Evolutionary conservation across 495 filamentous ascomycete genomes (phyloP), one percentile per base, ranked within the genome.

Genomic region (Aeminium ludgeri): DNA sequence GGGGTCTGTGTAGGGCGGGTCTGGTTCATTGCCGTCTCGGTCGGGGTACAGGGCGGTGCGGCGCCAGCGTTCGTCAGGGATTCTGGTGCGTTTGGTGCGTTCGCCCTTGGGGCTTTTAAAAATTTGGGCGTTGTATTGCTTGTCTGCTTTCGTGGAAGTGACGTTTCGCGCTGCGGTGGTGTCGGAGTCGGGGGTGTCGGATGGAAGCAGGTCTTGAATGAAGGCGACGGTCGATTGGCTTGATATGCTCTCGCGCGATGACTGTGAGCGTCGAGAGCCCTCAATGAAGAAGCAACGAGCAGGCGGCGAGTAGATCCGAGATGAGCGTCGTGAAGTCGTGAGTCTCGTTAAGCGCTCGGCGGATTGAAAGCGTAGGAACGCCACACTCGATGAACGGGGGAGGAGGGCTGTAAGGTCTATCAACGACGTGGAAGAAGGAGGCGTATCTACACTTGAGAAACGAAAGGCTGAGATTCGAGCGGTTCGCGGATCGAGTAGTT

Each of bases 341-440:
- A 10, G 31, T 20, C 11, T 42, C 40, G 40, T 42, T 10, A 42
- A 19, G 40, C 40, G 31, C 31, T 23, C 13, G 40, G n/a, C 4
- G 23, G 25, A 20, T 31, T 11, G 38, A n/a, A n/a, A n/a, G n/a
- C n/a, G n/a, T n/a, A n/a, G n/a, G n/a, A n/a, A n/a, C n/a, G n/a
- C n/a, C n/a, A n/a, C n/a, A n/a, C n/a, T n/a, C n/a, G n/a, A n/a
- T n/a, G n/a, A n/a, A n/a, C n/a, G n/a, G n/a, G n/a, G n/a, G n/a
- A n/a, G n/a, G n/a, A n/a, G n/a, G n/a, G n/a, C n/a, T n/a, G n/a
- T n/a, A n/a, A n/a, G n/a, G n/a, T n/a, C n/a, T n/a, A n/a, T n/a
- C n/a, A n/a, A n/a, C n/a, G n/a, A n/a, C n/a, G n/a, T n/a, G n/a
- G n/a, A n/a, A n/a, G n/a, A n/a, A n/a, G n/a, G n/a, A n/a, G n/a